A percentile compares a stretch with the other conserved stretches of the same genome.
These are phyloP conservation scores for Pinguiococcus pyrenoidosus DNA, from an alignment of 108 stramenopile species.

Conservation along the genomic window DNA sequence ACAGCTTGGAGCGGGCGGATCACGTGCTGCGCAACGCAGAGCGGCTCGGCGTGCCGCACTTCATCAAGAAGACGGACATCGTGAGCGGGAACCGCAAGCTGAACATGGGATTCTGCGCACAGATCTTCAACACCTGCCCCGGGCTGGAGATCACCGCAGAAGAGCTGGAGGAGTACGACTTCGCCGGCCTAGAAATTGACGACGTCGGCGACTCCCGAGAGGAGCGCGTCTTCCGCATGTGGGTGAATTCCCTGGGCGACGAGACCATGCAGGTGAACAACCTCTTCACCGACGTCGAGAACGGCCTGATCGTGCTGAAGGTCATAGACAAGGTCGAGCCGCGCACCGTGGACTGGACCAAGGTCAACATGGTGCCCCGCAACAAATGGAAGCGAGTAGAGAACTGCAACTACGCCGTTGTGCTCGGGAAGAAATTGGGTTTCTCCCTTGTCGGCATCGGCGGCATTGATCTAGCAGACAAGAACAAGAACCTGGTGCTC, in stretches of 20 bases:
- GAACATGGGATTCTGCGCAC: constrained; percentile 36
- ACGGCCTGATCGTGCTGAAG: constrained; percentile 18
- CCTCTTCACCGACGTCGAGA: constrained; percentile 29
- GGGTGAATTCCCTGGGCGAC: constrained; percentile 40
- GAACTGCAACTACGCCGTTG: constrained; percentile 24
- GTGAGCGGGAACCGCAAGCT: constrained; percentile 38
- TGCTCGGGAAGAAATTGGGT: background rate
- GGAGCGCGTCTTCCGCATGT: constrained; percentile 40
- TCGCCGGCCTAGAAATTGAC: constrained; percentile 29
- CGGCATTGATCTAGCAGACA: constrained; percentile 35
- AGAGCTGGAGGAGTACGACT: constrained; percentile 32
- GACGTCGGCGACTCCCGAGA: constrained; percentile 35
- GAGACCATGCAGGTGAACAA: constrained; percentile 31
- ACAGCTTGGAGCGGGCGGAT: constrained; percentile 15
- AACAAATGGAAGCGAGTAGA: constrained; percentile 18
- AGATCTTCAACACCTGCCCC: constrained; percentile 42
- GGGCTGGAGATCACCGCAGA: constrained; percentile 28
- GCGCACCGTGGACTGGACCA: constrained; percentile 26
- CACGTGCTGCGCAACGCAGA: constrained; percentile 29
- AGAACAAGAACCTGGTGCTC: constrained; percentile 37
- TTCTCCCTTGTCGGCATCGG: constrained; percentile 41
- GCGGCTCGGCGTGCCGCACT: constrained; percentile 25
- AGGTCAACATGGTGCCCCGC: constrained; percentile 23
- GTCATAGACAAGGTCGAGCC: constrained; percentile 33
- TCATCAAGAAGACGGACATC: constrained; percentile 40